phyloP scores from a whole-genome alignment of 257 asterid genomes.

The Solanum etuberosum region DNA sequence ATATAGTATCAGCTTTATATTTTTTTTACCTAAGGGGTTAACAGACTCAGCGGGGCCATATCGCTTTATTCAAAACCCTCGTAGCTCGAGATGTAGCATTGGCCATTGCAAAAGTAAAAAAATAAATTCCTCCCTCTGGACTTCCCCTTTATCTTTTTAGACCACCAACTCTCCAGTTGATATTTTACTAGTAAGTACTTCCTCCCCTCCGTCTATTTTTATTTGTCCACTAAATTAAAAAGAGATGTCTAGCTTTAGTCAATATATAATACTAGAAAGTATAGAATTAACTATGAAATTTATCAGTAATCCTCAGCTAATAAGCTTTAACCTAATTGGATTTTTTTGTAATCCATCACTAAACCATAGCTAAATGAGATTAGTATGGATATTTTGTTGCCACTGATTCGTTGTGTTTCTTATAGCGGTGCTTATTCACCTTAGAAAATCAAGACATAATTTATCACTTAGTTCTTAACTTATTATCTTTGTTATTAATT shows the following conservation, averaged over 20 bases:
- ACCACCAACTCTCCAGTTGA: neutral
- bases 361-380: neutral
- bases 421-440: too few relatives aligned
- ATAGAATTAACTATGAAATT: too few relatives aligned
- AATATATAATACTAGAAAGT: too few relatives aligned
- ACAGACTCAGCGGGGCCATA: neutral
- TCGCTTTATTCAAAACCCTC: constrained; percentile 16
- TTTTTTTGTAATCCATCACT: neutral
- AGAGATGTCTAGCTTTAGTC: neutral
- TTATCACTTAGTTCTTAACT: neutral
- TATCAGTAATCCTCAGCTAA: too few relatives aligned
- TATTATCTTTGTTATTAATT: neutral
- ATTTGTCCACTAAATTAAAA: neutral
- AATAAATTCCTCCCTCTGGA: neutral
- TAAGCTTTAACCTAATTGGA: too few relatives aligned
- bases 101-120: constrained; percentile 20
- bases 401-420: too few relatives aligned
- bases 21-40: neutral
- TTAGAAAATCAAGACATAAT: neutral
- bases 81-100: constrained; percentile 6
- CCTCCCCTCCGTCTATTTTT: accelerated
- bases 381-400: neutral
- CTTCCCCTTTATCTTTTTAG: constrained; percentile 16
- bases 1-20: neutral
- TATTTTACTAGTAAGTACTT: neutral